Evolutionary conservation across 2,329 filamentous ascomycete genomes (phyloP).

Genomic region (Penicillium corylophilum): DNA sequence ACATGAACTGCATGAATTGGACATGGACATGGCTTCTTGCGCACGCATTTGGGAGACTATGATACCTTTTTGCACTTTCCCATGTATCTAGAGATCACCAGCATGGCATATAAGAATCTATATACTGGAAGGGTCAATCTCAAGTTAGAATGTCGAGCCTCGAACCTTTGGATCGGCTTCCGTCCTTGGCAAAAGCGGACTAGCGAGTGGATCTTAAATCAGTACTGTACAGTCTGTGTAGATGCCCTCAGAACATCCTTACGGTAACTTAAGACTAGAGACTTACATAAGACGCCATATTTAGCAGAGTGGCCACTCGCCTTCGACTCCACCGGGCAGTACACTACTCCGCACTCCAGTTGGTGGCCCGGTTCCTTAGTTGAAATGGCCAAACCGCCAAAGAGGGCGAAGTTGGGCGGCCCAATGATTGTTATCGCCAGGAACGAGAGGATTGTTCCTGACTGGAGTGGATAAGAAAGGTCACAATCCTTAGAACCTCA

Average conservation of each 20-base stretch:
- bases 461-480: background rate
- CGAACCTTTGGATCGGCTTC: background rate
- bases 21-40: background rate
- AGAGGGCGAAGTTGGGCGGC: background rate
- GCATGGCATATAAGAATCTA: background rate
- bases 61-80: background rate
- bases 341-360: background rate
- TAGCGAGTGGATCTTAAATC: background rate
- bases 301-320: background rate
- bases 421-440: background rate
- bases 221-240: too few species aligned
- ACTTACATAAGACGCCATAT: too few species aligned
- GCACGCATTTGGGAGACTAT: background rate
- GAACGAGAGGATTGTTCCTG: background rate
- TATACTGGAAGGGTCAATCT: background rate
- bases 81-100: background rate
- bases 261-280: too few species aligned
- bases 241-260: too few species aligned
- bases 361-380: background rate
- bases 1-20: background rate
- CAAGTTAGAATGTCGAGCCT: background rate
- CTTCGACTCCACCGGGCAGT: background rate
- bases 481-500: background rate
- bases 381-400: background rate
- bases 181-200: background rate